phyloP scores from a whole-genome alignment of 306 rosid genomes.

The Cucurbita pepo region DNA sequence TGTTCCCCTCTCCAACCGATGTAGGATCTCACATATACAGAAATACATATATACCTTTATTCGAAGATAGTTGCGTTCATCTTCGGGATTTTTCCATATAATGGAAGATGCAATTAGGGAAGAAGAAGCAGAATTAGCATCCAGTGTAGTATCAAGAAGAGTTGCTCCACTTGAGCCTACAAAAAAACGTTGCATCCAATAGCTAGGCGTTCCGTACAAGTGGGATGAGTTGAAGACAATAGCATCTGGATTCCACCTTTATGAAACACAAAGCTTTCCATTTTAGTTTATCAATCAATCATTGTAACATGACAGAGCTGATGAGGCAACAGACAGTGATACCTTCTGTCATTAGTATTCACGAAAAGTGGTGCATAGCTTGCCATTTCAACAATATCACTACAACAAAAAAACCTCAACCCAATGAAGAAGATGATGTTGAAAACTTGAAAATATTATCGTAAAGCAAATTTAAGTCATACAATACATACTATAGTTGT shows the following conservation, averaged over 20 bases:
- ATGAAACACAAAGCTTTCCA: conserved; percentile 2
- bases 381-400: conserved; percentile 63
- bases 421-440: no score
- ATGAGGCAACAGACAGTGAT: background rate
- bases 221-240: conserved; percentile 71
- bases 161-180: conserved; percentile 69
- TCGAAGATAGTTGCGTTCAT: conserved; percentile 22
- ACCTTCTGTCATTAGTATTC: conserved; percentile 62
- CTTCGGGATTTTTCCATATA: conserved; percentile 20
- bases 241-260: conserved; percentile 89
- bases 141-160: conserved; percentile 40
- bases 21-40: background rate
- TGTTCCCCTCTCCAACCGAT: no score
- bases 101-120: conserved; percentile 55
- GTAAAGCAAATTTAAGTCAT: no score
- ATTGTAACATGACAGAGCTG: background rate
- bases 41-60: conserved; percentile 36
- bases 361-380: conserved; percentile 98
- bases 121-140: conserved; percentile 15
- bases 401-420: no score
- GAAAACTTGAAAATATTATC: no score
- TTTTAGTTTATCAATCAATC: conserved; percentile 7
- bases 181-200: conserved; percentile 71
- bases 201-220: conserved; percentile 83
- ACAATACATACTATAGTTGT: no score